Evolutionary conservation across 1,284 basidiomycete genomes (phyloP).

Genomic region (Trametes hirsuta): DNA sequence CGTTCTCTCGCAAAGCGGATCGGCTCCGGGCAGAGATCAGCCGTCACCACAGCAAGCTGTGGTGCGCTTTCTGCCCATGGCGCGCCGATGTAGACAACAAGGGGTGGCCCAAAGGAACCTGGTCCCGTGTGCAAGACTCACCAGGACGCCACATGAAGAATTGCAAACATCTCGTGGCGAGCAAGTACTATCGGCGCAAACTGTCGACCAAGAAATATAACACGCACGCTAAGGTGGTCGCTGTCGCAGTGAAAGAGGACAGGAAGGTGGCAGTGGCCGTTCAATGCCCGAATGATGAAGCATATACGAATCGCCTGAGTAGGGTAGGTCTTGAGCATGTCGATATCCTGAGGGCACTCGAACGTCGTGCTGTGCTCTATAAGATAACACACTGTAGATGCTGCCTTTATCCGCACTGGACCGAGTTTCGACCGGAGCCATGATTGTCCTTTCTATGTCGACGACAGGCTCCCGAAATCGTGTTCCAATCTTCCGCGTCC

Average conservation of each 20-base stretch:
- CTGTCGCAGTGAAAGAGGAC: neutral
- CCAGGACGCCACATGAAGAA: neutral
- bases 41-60: no score
- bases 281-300: neutral
- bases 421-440: neutral
- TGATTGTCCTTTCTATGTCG: neutral
- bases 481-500: no score
- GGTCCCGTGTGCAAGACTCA: neutral
- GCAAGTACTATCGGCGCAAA: neutral
- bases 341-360: neutral
- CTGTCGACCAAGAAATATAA: neutral
- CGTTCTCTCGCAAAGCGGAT: no score
- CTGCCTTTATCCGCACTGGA: neutral
- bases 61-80: no score
- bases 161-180: neutral
- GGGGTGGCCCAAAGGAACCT: neutral
- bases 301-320: neutral
- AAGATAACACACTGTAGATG: neutral
- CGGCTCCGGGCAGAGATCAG: no score
- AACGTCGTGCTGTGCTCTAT: neutral
- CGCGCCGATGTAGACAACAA: no score
- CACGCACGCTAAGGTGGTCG: neutral
- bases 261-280: neutral
- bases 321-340: neutral
- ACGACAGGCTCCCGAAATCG: no score